Base-by-base conservation (phyloP, 139 green algal genomes). In the Chlamydomonas schloesseri region DNA sequence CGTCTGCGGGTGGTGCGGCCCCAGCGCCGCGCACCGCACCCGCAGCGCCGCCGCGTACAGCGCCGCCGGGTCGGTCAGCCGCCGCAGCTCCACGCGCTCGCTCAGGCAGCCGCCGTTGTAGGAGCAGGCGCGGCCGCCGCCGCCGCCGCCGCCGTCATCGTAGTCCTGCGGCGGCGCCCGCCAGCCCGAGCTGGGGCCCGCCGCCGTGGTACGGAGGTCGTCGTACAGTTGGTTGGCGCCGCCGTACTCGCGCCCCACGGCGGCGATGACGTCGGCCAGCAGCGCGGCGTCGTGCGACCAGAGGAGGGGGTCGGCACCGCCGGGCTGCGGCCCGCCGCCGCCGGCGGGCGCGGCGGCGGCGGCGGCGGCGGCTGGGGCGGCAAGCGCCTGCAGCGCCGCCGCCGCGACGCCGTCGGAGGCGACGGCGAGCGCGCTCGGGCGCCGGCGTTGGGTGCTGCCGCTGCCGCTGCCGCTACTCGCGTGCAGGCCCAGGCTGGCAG, bases 101-200 rank as follows among this genome's bases (percentile, higher is more conserved):
- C 29, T 29, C 46, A 84, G 55, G 65, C 78, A 84, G n/a, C 42
- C 78, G n/a, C 78, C 78, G 65, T 47, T 75, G n/a, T 50, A 50
- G 42, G 42, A 50, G 42, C 42, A 50, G 42, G 42, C 42, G 42
- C 42, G 42, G 42, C 42, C 42, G 42, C 8, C 42, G 42, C 42
- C 8, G 42, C 8, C 42, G 42, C 8, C 42, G 42, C n/a, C n/a
- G n/a, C n/a, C n/a, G n/a, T n/a, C n/a, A n/a, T n/a, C n/a, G n/a
- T n/a, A n/a, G n/a, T n/a, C n/a, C n/a, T n/a, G n/a, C n/a, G n/a
- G n/a, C n/a, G 42, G 42, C 42, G 5, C 6, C 42, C 42, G 42
- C 42, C 42, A 50, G 42, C 42, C 42, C 42, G 42, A 50, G 42
- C 42, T 50, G 42, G 6, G 6, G 42, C 42, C 42, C 42, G 8